phyloP scores from a whole-genome alignment of 352 stramenopile genomes.

The Globisporangium parvum region DNA sequence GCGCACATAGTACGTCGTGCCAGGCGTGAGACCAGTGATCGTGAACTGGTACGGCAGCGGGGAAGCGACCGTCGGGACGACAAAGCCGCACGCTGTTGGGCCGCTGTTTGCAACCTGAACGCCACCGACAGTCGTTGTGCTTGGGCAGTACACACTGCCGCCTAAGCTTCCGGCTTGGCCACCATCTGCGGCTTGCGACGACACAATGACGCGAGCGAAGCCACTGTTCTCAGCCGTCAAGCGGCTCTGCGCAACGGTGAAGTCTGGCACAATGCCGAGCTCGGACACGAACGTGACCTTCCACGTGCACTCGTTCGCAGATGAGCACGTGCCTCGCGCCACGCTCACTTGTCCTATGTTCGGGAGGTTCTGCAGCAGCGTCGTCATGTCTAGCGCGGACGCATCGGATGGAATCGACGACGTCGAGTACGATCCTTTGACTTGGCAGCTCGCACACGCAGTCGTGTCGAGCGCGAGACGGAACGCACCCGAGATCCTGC shows the following conservation, averaged over 20 bases:
- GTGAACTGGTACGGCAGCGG: constrained; percentile 39
- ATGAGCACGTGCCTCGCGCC: constrained; percentile 23
- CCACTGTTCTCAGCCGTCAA: constrained; percentile 39
- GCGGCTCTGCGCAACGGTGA: constrained; percentile 39
- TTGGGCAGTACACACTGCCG: constrained; percentile 47
- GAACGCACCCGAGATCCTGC: constrained; percentile 59
- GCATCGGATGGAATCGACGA: constrained; percentile 70
- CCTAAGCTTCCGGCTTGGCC: constrained; percentile 30
- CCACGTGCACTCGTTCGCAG: constrained; percentile 69
- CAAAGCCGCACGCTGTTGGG: constrained; percentile 26
- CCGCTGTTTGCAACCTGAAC: constrained; percentile 17
- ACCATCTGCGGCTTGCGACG: constrained; percentile 16
- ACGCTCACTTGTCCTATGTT: constrained; percentile 92
- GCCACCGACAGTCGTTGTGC: constrained; percentile 12
- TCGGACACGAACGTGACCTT: constrained; percentile 76
- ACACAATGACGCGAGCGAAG: constrained; percentile 29
- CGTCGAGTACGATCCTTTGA: constrained; percentile 54
- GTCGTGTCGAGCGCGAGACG: constrained; percentile 84
- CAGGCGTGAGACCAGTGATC: constrained; percentile 51
- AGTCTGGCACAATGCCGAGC: constrained; percentile 36
- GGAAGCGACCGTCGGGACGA: constrained; percentile 16
- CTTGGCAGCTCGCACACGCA: constrained; percentile 64
- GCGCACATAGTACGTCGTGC: constrained; percentile 58
- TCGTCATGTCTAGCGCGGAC: constrained; percentile 54
- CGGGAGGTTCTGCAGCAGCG: constrained; percentile 88